Conservation (phyloP, 768 basidiomycete species). For the Mycena galopus region DNA sequence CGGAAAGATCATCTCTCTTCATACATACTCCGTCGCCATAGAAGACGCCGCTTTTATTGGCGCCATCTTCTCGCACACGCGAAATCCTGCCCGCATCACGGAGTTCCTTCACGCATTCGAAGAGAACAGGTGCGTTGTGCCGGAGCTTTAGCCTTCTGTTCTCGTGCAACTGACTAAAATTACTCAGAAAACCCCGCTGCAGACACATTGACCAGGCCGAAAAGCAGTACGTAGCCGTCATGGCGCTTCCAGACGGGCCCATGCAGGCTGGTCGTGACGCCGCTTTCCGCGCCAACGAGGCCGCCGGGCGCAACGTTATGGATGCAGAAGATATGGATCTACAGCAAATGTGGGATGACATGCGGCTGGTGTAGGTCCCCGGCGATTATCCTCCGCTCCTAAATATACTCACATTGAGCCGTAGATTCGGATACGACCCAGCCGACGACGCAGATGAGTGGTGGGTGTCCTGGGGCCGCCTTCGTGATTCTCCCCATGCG, state of each 20-base stretch:
- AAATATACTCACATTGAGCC: not conserved
- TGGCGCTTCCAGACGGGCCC: conserved; percentile 22
- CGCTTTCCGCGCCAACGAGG: conserved; percentile 26
- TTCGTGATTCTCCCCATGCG: conserved; percentile 22
- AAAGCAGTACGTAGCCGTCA: conserved; percentile 16
- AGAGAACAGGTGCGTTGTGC: conserved; percentile 10
- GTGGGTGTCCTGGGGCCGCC: conserved; percentile 31
- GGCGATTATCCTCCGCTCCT: not conserved
- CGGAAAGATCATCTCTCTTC: conserved; percentile 18
- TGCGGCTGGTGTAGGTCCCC: conserved; percentile 26
- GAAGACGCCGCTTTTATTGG: conserved; percentile 33
- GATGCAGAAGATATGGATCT: conserved; percentile 15
- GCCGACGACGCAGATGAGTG: conserved; percentile 33
- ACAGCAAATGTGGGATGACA: conserved; percentile 29
- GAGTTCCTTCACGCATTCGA: conserved; percentile 30
- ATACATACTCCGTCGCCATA: conserved; percentile 27
- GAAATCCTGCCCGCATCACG: conserved; percentile 11
- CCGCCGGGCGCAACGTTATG: conserved; percentile 32
- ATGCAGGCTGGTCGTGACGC: conserved; percentile 26
- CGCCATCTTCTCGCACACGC: conserved; percentile 31
- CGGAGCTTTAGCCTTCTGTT: too few species aligned
- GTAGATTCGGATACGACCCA: conserved; percentile 29
- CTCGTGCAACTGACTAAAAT: too few species aligned
- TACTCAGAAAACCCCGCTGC: conserved; percentile 30
- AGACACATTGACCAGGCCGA: conserved; percentile 17